Percentiles rank a stretch among this genome's conserved stretches.
phyloP scores from a whole-genome alignment of 768 basidiomycete species.

The Suillus hirtellus region DNA sequence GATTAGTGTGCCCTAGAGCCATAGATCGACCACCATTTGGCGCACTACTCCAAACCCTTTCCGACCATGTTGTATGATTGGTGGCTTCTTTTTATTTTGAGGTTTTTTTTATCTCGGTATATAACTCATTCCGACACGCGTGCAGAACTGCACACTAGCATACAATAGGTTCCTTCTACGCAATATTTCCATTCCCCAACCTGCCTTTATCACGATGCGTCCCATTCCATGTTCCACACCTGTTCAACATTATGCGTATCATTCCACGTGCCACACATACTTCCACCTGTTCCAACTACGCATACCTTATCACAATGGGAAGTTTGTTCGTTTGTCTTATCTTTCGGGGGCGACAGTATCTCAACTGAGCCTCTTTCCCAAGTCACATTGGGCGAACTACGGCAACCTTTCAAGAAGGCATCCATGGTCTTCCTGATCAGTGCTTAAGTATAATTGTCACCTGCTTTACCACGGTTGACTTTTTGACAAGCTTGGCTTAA shows the following conservation, averaged over 20 bases:
- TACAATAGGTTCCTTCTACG: background rate
- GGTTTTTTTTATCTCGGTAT: constrained; percentile 4
- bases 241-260: background rate
- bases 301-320: background rate
- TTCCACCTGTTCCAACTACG: background rate
- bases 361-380: background rate
- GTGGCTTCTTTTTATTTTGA: constrained; percentile 1
- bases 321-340: background rate
- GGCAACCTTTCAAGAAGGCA: background rate
- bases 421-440: background rate
- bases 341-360: background rate
- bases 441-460: background rate
- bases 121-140: constrained; percentile 7
- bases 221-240: background rate
- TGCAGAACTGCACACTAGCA: background rate
- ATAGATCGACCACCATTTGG: background rate
- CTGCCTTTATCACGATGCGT: constrained; percentile 3
- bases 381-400: background rate
- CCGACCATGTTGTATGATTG: background rate
- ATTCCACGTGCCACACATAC: background rate
- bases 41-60: background rate
- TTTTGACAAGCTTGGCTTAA: background rate
- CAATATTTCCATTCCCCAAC: background rate
- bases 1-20: background rate
- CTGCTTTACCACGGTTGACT: background rate